Base-by-base conservation (phyloP, 2,329 filamentous ascomycete species). In the Penicillium rolfsii region DNA sequence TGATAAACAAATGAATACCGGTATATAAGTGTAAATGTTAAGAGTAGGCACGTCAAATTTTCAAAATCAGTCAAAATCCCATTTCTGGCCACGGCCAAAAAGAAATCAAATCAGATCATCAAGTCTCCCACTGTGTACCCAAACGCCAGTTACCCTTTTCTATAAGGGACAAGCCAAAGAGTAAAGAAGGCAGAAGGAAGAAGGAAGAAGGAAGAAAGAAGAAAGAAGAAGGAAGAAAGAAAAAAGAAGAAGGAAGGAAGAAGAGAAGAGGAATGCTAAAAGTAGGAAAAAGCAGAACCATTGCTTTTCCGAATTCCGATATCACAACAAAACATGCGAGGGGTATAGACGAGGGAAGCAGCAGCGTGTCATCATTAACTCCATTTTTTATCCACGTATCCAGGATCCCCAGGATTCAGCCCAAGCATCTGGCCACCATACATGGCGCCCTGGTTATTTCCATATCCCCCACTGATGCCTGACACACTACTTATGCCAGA, bases 381-480 rank as follows among this genome's bases (percentile, higher is more conserved):
- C 73, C 74, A 75, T 58, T 76, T 73, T n/a, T 70, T 65, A 53
- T 70, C 70, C 41, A 61, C 50, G 41, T 71, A 74, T 45, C 63
- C 66, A 46, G 67, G 45, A 38, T 74, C 70, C 7, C 70, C 69
- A 38, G 68, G 61, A 57, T 72, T 74, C 9, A 74, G 58, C 16
- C 67, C 69, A 19, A 76, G 52, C 63, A 75, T 74, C 54, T 71
- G 72, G 22, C 63, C 66, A 33, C 65, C 65, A 46, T 75, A 78
- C 45, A 76, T 67, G 48, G 65, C 67, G n/a, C 71, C 71, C 40
- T 73, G 70, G 5, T 70, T 71, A 52, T 70, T 70, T 22, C 62
- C 67, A 67, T 76, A 78, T 9, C 74, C 72, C 45, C 71, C 72
- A 61, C 71, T 71, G 61, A 78, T 66, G 2, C 75, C 74, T 6